These are phyloP conservation scores for Pythium monospermum DNA, from an alignment of 352 stramenopile species.

Conservation along the genomic window DNA sequence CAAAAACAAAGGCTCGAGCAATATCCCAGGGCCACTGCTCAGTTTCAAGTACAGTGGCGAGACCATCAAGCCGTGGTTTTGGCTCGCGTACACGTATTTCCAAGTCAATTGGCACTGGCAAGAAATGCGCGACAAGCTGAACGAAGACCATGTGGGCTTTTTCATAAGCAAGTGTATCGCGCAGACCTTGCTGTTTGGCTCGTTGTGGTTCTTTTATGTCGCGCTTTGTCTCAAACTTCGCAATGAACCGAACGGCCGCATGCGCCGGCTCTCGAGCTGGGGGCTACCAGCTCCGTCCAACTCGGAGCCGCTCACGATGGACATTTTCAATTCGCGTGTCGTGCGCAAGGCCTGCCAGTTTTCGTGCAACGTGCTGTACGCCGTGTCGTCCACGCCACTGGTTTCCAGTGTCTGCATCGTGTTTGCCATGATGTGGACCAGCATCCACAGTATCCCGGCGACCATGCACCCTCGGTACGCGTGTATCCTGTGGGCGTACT, in stretches of 20 bases:
- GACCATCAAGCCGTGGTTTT: slow-evolving; percentile 78
- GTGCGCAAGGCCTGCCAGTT: slow-evolving; percentile 69
- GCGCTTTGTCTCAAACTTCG: slow-evolving; percentile 63
- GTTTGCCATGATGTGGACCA: slow-evolving; percentile 42
- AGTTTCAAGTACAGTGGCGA: slow-evolving; percentile 78
- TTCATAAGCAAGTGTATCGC: slow-evolving; percentile 60
- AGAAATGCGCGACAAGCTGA: slow-evolving; percentile 43
- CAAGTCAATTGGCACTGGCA: slow-evolving; percentile 84
- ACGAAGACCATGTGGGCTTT: slow-evolving; percentile 57
- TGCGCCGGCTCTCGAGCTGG: slow-evolving; percentile 55
- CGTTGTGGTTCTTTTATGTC: slow-evolving; percentile 64
- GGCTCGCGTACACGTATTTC: slow-evolving; percentile 78
- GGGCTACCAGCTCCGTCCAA: slow-evolving; percentile 48
- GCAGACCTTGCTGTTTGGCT: slow-evolving; percentile 51
- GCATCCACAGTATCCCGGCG: slow-evolving; percentile 41
- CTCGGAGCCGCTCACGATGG: slow-evolving; percentile 43
- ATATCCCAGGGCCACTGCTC: slow-evolving; percentile 64
- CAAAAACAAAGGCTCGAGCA: slow-evolving; percentile 46
- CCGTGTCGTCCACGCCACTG: slow-evolving; percentile 55
- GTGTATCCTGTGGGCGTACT: slow-evolving; percentile 55
- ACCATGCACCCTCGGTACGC: slow-evolving; percentile 73
- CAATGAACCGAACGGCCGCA: slow-evolving; percentile 56
- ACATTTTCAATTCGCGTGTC: slow-evolving; percentile 69
- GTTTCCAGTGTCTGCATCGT: slow-evolving; percentile 59
- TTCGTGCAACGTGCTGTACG: slow-evolving; percentile 69